Percentiles rank a stretch among this genome's conserved stretches.
Evolutionary conservation across 768 basidiomycete genomes (phyloP).

Genomic region (Leccinellum albellum): DNA sequence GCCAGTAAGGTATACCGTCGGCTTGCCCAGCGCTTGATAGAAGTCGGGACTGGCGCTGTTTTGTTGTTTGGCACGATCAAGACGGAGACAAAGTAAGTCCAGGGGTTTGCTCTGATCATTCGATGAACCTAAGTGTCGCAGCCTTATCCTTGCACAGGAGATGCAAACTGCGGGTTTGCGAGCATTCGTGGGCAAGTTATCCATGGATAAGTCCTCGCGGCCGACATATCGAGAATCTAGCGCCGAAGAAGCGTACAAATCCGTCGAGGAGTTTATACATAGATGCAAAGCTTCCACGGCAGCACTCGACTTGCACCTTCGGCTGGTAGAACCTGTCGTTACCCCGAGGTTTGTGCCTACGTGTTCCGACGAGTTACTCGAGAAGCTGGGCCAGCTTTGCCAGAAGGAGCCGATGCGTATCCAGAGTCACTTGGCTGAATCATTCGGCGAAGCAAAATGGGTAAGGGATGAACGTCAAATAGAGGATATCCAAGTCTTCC

Average conservation of each 20-base stretch:
- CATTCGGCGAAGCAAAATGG: slow-evolving; percentile 71
- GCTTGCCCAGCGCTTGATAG: slow-evolving; percentile 61
- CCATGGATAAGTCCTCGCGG: slow-evolving; percentile 79
- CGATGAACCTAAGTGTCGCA: slow-evolving; percentile 25
- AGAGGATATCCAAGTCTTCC: slow-evolving; percentile 75
- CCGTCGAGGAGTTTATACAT: slow-evolving; percentile 56
- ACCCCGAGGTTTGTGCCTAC: slow-evolving; percentile 91
- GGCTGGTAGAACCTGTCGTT: slow-evolving; percentile 74
- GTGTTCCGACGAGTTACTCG: slow-evolving; percentile 69
- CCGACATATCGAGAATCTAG: slow-evolving; percentile 69
- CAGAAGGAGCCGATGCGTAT: slow-evolving; percentile 45
- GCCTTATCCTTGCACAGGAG: slow-evolving; percentile 70
- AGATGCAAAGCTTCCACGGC: slow-evolving; percentile 42
- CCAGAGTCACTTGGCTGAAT: slow-evolving; percentile 84
- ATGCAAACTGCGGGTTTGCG: slow-evolving; percentile 73
- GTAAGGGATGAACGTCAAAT: slow-evolving; percentile 56
- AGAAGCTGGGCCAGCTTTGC: slow-evolving; percentile 57
- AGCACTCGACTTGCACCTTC: slow-evolving; percentile 39
- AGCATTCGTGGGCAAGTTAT: slow-evolving; percentile 85
- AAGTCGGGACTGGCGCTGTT: slow-evolving; percentile 75
- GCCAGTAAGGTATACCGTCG: slow-evolving; percentile 65
- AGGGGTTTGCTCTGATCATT: neutral
- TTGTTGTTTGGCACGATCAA: slow-evolving; percentile 83
- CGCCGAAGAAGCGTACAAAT: slow-evolving; percentile 41
- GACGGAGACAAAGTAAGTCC: slow-evolving; percentile 71